Percentiles rank a stretch among this genome's conserved stretches.
These are phyloP conservation scores for Microascus cirrosus DNA, from an alignment of 2,329 filamentous ascomycete genomes.

Conservation along the genomic window DNA sequence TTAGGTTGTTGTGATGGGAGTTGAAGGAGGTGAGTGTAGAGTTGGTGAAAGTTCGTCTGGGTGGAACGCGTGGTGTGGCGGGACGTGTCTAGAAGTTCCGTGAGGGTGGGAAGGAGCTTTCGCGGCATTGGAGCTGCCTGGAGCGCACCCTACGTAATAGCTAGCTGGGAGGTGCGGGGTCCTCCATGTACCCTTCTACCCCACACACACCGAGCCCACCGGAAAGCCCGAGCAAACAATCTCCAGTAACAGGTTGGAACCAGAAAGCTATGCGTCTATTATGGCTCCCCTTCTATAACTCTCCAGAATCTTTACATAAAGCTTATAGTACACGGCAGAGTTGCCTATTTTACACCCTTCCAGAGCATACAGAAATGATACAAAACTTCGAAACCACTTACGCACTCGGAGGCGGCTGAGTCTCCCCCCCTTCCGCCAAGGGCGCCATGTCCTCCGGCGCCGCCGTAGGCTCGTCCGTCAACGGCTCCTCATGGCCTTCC, in stretches of 20 bases:
- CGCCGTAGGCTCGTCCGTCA: not conserved
- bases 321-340: not conserved
- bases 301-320: not conserved
- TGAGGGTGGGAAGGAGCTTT: not conserved
- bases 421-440: too few species aligned
- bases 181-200: not conserved
- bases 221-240: not conserved
- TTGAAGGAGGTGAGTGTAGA: not conserved
- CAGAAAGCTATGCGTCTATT: not conserved
- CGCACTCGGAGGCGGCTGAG: too few species aligned
- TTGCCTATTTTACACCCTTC: not conserved
- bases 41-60: not conserved
- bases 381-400: not conserved
- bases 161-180: not conserved
- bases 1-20: not conserved
- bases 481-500: conserved; percentile 22
- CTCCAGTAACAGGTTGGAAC: not conserved
- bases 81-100: not conserved
- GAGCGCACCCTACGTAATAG: not conserved
- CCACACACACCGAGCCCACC: conserved; percentile 2
- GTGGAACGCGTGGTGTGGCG: not conserved
- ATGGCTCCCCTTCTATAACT: too few species aligned
- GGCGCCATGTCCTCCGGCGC: not conserved
- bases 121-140: not conserved
- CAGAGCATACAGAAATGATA: too few species aligned